Percentiles rank a stretch among this genome's conserved stretches.
Conservation (phyloP, 2,329 filamentous ascomycete genomes). For the Emmonsia crescens region DNA sequence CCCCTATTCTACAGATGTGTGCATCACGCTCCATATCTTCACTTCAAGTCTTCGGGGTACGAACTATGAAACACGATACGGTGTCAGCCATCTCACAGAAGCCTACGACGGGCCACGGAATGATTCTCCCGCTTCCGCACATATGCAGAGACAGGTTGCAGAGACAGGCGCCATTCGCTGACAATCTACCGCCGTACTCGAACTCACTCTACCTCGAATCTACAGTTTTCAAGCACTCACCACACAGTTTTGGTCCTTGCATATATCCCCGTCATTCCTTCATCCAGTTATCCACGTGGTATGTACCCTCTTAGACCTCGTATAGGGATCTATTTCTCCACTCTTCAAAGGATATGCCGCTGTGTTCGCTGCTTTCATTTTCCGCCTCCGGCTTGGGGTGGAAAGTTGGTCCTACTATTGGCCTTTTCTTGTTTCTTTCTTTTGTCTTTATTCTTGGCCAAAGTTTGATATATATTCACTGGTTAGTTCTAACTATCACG, state of each 20-base stretch:
- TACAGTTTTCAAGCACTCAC: not conserved
- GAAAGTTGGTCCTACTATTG: not conserved
- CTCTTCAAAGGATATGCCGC: not conserved
- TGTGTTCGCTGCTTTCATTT: not conserved
- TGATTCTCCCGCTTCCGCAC: not conserved
- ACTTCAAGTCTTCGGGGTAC: not conserved
- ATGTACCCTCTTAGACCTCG: not conserved
- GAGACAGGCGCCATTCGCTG: not conserved
- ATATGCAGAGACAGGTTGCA: not conserved
- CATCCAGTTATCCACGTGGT: not conserved
- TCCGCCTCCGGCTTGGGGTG: not conserved
- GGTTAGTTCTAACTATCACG: not conserved
- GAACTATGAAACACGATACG: not conserved
- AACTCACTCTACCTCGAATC: not conserved
- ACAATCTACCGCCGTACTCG: not conserved
- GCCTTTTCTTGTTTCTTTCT: not conserved
- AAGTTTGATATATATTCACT: not conserved
- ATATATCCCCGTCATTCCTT: not conserved
- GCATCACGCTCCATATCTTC: not conserved
- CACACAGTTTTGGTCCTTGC: not conserved
- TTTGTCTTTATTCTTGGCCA: not conserved
- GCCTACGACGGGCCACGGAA: not conserved
- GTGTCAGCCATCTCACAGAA: not conserved
- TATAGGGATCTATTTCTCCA: not conserved
- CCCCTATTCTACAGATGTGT: not conserved